Evolutionary conservation across 2,329 filamentous ascomycete genomes (phyloP), one percentile per base, ranked within the genome.

Genomic region (Xylaria polymorpha): DNA sequence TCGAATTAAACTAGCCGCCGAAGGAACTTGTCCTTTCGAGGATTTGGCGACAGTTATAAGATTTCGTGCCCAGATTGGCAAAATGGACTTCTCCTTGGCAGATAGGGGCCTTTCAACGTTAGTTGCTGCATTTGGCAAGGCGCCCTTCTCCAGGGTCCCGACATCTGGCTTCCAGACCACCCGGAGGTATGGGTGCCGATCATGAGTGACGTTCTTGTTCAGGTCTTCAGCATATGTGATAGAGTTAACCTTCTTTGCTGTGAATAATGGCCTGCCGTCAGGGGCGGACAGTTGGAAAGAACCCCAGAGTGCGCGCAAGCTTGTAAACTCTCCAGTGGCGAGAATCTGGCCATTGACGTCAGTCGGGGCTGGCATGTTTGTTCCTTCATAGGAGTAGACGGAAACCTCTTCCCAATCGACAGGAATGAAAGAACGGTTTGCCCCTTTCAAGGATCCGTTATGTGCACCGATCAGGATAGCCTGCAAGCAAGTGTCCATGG

Each of bases 91-190:
- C n/a, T 46, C 43, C 9, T 20, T 46, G 7, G 43, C n/a, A 18
- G 43, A 46, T 46, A 46, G 43, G n/a, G 18, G 43, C 43, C 43
- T 46, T 46, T n/a, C 43, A 10, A 46, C 20, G n/a, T 20, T n/a
- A 46, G n/a, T 67, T 44, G 60, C 60, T 56, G 60, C 64, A 22
- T 56, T 29, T 37, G 68, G 68, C 48, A 70, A 61, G 25, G 56
- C 48, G 22, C 64, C 53, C 14, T 64, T 63, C 60, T 53, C 67
- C 2, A 68, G 41, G 6, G 67, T 56, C 35, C 53, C 44, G 14
- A 69, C 59, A 59, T 69, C 67, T 37, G 67, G 67, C 53, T 69
- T 69, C 67, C 67, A 69, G n/a, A 66, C 37, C 22, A 69, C 67
- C 14, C 67, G 67, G 32, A 69, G 67, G 37, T 66, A 66, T 9